phyloP scores from a whole-genome alignment of 768 basidiomycete genomes.

The Mycena floridula region DNA sequence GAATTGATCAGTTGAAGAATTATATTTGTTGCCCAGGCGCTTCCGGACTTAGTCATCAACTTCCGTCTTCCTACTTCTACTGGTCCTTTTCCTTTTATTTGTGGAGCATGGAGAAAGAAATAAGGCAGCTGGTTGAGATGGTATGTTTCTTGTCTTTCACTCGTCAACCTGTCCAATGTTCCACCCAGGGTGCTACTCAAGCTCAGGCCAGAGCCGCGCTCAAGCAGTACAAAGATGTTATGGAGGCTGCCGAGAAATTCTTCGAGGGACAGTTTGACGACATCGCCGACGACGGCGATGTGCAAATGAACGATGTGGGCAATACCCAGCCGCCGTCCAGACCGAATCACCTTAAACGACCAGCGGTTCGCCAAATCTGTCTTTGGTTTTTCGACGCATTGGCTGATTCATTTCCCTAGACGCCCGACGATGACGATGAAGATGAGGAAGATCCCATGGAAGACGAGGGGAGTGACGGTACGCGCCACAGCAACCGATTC shows the following conservation, averaged over 20 bases:
- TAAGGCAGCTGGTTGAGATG: conserved; percentile 62
- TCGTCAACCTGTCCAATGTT: conserved; percentile 7
- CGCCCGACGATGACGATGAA: conserved; percentile 7
- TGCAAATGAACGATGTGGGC: conserved; percentile 37
- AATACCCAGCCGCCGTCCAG: conserved; percentile 11
- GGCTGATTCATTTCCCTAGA: conserved; percentile 30
- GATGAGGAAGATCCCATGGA: conserved; percentile 25
- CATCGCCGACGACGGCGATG: conserved; percentile 59
- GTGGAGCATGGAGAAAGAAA: conserved; percentile 46
- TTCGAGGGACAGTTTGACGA: conserved; percentile 83
- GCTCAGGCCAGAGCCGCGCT: conserved; percentile 83
- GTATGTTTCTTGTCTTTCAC: conserved; percentile 18
- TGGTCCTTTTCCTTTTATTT: no score
- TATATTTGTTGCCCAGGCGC: no score
- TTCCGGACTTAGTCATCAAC: no score
- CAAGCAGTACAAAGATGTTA: conserved; percentile 78
- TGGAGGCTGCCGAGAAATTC: conserved; percentile 84
- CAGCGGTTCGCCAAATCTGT: not conserved
- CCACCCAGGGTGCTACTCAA: conserved; percentile 66
- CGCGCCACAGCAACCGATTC: not conserved
- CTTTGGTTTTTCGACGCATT: not conserved
- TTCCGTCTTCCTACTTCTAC: no score
- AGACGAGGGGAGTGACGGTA: conserved; percentile 45
- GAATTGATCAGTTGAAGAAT: no score
- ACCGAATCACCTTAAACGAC: conserved; percentile 2